A percentile compares a stretch with the other conserved stretches of the same genome.
These are phyloP conservation scores for Eudorina sp. DNA, from an alignment of 139 green algal species.

Conservation along the genomic window DNA sequence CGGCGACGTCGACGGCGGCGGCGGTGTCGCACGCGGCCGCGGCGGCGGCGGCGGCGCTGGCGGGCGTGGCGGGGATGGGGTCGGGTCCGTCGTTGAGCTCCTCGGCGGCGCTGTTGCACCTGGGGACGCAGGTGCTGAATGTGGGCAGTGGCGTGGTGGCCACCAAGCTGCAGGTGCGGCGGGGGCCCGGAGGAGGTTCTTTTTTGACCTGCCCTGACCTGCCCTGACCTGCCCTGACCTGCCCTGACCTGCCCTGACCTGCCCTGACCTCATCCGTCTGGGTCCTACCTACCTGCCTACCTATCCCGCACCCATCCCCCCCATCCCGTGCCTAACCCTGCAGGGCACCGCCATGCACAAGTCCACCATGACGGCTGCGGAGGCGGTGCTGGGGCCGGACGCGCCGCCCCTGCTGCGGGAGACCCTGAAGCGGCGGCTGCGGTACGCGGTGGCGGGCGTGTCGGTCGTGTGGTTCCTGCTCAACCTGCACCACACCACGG, in stretches of 20 bases:
- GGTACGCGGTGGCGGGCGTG: not conserved
- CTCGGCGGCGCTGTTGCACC: not conserved
- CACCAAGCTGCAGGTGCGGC: not conserved
- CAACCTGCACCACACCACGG: not conserved
- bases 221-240: no score
- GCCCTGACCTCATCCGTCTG: no score
- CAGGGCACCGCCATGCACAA: not conserved
- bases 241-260: no score
- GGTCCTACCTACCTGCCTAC: not conserved
- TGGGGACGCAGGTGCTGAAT: not conserved
- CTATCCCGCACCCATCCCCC: no score
- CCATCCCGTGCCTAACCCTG: not conserved
- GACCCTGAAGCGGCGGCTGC: not conserved
- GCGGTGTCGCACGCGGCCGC: not conserved
- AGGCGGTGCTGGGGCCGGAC: not conserved
- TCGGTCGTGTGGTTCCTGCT: constrained; percentile 12
- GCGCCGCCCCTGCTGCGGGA: not conserved
- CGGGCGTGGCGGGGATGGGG: not conserved
- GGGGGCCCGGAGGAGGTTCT: no score
- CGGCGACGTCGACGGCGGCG: not conserved
- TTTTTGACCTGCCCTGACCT: no score
- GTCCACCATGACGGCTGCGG: not conserved
- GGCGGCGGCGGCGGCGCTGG: not conserved
- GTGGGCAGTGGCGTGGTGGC: not conserved
- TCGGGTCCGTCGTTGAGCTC: not conserved